Conservation (phyloP, 441 rosid species). For the Adansonia rubrostipa region DNA sequence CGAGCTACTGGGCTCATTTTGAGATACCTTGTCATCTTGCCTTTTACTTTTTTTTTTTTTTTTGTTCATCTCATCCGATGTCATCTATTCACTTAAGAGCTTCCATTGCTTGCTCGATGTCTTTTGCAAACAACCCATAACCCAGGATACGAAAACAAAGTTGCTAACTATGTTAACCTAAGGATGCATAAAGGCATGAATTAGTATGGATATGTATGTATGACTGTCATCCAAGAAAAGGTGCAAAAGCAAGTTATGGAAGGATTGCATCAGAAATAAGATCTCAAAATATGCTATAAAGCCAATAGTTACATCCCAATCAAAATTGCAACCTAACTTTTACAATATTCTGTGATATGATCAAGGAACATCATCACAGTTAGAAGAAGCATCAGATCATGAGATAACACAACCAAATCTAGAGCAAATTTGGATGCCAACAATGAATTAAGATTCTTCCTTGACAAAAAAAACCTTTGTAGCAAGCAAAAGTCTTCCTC, state of each 20-base stretch:
- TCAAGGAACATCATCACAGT: background rate
- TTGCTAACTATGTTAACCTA: too few relatives aligned
- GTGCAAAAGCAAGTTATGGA: background rate
- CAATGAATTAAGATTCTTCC: constrained; percentile 54
- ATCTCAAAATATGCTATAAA: background rate
- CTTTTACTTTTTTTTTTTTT: too few relatives aligned
- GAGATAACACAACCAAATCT: constrained; percentile 17
- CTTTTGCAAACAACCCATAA: too few relatives aligned
- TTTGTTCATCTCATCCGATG: too few relatives aligned
- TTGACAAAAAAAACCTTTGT: constrained; percentile 70
- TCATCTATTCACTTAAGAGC: too few relatives aligned
- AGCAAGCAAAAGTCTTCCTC: constrained; percentile 91
- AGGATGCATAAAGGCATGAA: too few relatives aligned
- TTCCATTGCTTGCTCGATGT: too few relatives aligned
- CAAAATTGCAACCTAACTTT: constrained; percentile 15
- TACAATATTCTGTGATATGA: constrained; percentile 19
- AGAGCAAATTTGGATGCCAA: background rate
- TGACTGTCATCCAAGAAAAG: background rate
- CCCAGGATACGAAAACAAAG: too few relatives aligned
- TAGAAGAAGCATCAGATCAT: background rate
- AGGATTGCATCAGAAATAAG: constrained; percentile 18
- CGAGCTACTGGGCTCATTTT: too few relatives aligned
- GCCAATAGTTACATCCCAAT: background rate
- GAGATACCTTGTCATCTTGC: too few relatives aligned
- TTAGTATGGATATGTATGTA: too few relatives aligned